phyloP scores from a whole-genome alignment of 805 yeast genomes.

The Spathaspora hagerdaliae region DNA sequence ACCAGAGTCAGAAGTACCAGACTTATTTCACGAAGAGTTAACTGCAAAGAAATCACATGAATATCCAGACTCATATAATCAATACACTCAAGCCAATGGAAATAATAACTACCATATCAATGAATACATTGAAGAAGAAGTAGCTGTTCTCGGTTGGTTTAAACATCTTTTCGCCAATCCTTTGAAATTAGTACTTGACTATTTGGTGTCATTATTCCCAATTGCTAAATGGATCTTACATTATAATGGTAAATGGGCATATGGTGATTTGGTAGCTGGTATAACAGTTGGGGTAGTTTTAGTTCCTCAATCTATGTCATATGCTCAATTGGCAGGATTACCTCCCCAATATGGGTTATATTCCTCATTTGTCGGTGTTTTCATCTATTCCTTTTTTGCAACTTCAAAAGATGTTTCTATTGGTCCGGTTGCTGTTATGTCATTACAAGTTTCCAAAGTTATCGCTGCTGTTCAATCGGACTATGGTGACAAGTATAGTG shows the following conservation, averaged over 20 bases:
- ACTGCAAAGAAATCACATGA: conserved; percentile 13
- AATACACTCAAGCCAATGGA: not conserved
- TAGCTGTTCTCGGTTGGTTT: conserved; percentile 31
- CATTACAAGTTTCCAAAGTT: conserved; percentile 77
- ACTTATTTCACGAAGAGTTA: conserved; percentile 12
- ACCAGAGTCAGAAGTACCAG: conserved; percentile 19
- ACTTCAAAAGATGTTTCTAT: conserved; percentile 94
- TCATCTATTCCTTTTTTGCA: conserved; percentile 85
- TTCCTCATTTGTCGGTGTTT: conserved; percentile 88
- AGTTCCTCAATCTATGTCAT: conserved; percentile 95
- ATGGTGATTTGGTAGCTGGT: conserved; percentile 85
- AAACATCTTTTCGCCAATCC: conserved; percentile 34
- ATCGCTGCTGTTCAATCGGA: conserved; percentile 54
- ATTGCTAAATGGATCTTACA: conserved; percentile 79
- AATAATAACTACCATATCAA: conserved; percentile 23
- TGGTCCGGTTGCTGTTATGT: conserved; percentile 97
- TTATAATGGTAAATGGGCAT: conserved; percentile 76
- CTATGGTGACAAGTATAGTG: conserved; percentile 43
- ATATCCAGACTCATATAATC: conserved; percentile 9
- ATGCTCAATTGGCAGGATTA: conserved; percentile 81
- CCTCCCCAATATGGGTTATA: conserved; percentile 83
- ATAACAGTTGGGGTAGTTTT: conserved; percentile 89
- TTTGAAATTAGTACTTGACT: conserved; percentile 33
- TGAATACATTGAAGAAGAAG: conserved; percentile 31
- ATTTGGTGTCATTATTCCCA: conserved; percentile 69